Evolutionary conservation across 2,329 filamentous ascomycete species (phyloP), one percentile per base, ranked within the genome.

Genomic region (Alternaria arborescens): DNA sequence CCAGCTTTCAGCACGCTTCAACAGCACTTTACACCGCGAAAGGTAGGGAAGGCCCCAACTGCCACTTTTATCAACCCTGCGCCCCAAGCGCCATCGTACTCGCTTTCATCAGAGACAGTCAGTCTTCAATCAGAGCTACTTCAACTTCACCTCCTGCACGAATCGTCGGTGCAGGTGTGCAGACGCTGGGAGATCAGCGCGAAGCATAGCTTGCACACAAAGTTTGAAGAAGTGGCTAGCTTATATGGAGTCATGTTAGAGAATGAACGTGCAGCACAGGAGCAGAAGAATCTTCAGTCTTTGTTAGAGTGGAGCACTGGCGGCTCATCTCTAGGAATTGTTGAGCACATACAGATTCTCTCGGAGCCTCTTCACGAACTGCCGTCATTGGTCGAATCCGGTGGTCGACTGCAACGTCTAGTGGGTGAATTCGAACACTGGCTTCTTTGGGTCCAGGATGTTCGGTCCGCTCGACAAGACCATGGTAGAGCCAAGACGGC

Each of bases 21-120:
- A 59, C 78, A 79, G 57, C 77, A 79, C 61, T 80, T 78, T 42
- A 78, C 78, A 4, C 78, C 78, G 34, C 74, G 72, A 18, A 79
- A 79, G 51, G 57, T 65, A 14, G 64, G 65, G 24, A 78, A 78
- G 67, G 74, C 76, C 48, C 71, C 76, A 18, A 78, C 75, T 2
- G 71, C 76, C 10, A 70, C 71, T 2, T 78, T 78, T 34, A 63
- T 79, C 20, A 71, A 77, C 48, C 73, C 77, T n/a, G 66, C 67
- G 5, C 63, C 71, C 34, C 66, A 64, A 20, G 55, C 66, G n/a
- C 53, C 61, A 4, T 52, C 48, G 30, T 64, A 69, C 22, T 56
- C 61, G 20, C 63, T 79, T 22, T 62, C 75, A 2, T 60, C 70
- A 6, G 77, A 80, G 34, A 65, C 75, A 3, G 52, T 69, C 41